These are phyloP conservation scores for Phytophthora cactorum DNA, from an alignment of 352 stramenopile genomes.

Conservation along the genomic window DNA sequence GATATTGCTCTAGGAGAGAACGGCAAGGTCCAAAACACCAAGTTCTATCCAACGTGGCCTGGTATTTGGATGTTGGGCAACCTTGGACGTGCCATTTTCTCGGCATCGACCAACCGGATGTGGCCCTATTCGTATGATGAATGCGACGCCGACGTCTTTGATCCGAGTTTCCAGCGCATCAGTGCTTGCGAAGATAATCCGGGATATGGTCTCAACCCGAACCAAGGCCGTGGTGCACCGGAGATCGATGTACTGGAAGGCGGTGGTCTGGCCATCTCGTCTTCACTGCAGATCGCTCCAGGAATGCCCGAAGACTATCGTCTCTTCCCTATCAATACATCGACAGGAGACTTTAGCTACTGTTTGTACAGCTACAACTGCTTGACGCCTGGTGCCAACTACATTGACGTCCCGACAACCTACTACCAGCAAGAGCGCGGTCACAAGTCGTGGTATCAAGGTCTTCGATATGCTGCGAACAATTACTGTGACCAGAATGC, in stretches of 20 bases:
- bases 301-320: slow-evolving; percentile 70
- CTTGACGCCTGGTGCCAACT: slow-evolving; percentile 49
- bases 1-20: slow-evolving; percentile 36
- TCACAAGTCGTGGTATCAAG: slow-evolving; percentile 64
- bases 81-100: slow-evolving; percentile 92
- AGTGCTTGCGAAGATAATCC: slow-evolving; percentile 87
- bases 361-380: slow-evolving; percentile 58
- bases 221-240: slow-evolving; percentile 85
- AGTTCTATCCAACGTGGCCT: slow-evolving; percentile 81
- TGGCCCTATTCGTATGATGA: slow-evolving; percentile 94
- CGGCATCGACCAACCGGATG: slow-evolving; percentile 89
- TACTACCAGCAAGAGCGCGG: slow-evolving; percentile 30
- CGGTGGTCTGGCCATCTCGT: slow-evolving; percentile 77
- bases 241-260: slow-evolving; percentile 96
- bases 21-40: slow-evolving; percentile 54
- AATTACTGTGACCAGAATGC: slow-evolving; percentile 40
- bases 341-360: slow-evolving; percentile 18
- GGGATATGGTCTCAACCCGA: slow-evolving; percentile 89
- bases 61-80: slow-evolving; percentile 95
- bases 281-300: slow-evolving; percentile 87
- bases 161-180: slow-evolving; percentile 49
- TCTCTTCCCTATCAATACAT: slow-evolving; percentile 46
- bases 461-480: slow-evolving; percentile 60
- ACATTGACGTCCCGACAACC: slow-evolving; percentile 45
- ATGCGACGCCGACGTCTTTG: slow-evolving; percentile 69